A percentile compares a stretch with the other conserved stretches of the same genome.
These are phyloP conservation scores for Skeletonema costatum DNA, from an alignment of 108 stramenopile species.

Conservation along the genomic window DNA sequence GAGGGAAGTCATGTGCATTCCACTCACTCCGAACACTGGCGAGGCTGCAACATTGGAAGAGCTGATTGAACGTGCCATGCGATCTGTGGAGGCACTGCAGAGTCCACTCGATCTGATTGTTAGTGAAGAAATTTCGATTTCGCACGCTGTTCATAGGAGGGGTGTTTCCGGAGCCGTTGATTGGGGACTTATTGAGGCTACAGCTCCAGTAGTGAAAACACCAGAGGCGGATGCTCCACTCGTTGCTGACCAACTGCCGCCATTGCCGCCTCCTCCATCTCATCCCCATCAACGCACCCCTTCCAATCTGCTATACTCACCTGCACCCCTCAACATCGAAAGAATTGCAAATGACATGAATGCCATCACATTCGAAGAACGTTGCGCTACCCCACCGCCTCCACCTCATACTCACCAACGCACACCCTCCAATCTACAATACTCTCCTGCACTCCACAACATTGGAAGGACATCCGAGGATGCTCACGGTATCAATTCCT, in stretches of 20 bases:
- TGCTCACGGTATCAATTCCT: neutral
- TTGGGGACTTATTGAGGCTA: slow-evolving; percentile 9
- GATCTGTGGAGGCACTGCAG: slow-evolving; percentile 21
- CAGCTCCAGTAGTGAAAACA: neutral
- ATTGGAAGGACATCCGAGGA: neutral
- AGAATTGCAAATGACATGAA: neutral
- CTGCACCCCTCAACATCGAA: slow-evolving; percentile 11
- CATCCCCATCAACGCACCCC: slow-evolving; percentile 2
- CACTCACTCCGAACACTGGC: slow-evolving; percentile 13
- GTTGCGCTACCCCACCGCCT: too few species aligned
- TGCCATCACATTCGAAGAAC: neutral
- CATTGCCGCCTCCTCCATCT: neutral
- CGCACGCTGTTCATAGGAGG: slow-evolving; percentile 9
- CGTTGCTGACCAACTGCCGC: neutral
- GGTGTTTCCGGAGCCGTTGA: slow-evolving; percentile 16
- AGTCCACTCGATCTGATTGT: slow-evolving; percentile 21
- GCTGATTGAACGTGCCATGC: slow-evolving; percentile 15
- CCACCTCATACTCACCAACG: neutral
- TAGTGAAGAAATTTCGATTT: neutral
- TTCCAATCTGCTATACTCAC: slow-evolving; percentile 16
- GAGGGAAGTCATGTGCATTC: slow-evolving; percentile 11
- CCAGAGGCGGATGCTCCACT: neutral
- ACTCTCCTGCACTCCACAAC: neutral
- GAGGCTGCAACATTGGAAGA: slow-evolving; percentile 12
- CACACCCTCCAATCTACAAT: neutral